Conservation (phyloP, 805 yeast species). For the Myxozyma melibiosi region DNA sequence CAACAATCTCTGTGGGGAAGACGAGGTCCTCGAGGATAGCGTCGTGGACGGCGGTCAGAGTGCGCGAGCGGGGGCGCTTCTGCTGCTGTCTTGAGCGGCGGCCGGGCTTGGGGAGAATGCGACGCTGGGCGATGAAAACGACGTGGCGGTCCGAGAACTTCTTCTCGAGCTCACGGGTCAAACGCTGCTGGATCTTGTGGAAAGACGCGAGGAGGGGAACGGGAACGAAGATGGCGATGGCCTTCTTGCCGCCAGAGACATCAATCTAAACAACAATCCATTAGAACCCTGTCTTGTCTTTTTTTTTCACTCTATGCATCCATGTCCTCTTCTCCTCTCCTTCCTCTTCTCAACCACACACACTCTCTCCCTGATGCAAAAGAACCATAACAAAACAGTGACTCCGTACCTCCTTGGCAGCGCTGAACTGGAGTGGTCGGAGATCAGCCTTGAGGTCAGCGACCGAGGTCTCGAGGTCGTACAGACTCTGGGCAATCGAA, state of each 20-base stretch:
- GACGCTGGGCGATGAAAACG: conserved; percentile 98
- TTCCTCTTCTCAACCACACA: neutral
- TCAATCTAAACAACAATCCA: conserved; percentile 57
- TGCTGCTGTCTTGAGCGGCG: conserved; percentile 90
- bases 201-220: conserved; percentile 87
- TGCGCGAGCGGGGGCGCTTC: conserved; percentile 99
- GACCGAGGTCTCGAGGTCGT: conserved; percentile 91
- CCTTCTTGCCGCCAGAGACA: conserved; percentile 97
- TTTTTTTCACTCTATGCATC: neutral
- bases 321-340: neutral
- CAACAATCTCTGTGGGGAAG: conserved; percentile 98
- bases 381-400: neutral
- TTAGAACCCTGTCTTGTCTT: neutral
- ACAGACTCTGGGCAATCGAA: conserved; percentile 98
- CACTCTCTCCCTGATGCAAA: neutral
- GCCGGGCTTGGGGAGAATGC: conserved; percentile 98
- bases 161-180: conserved; percentile 99
- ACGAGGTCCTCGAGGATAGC: conserved; percentile 98
- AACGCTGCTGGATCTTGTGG: conserved; percentile 91
- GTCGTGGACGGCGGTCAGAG: conserved; percentile 98
- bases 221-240: conserved; percentile 97
- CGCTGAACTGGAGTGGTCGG: conserved; percentile 98
- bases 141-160: conserved; percentile 99
- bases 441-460: conserved; percentile 96
- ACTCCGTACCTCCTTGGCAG: conserved; percentile 82